Conservation (phyloP, 164 flowering plant species). For the Cinnamomum chago region DNA sequence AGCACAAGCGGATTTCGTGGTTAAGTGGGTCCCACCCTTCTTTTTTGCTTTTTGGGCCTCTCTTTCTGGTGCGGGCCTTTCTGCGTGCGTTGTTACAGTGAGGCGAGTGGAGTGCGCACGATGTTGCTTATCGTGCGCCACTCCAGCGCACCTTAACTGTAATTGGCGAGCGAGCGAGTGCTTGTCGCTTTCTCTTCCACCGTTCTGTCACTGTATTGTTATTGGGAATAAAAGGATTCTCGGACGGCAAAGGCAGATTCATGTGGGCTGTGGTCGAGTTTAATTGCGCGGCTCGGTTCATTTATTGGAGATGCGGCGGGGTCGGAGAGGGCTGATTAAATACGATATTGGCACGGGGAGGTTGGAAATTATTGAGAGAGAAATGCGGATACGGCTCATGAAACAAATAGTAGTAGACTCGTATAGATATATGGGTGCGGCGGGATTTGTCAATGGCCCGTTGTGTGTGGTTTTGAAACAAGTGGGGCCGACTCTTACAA, state of each 20-base stretch:
- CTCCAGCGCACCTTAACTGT: neutral
- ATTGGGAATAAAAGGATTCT: neutral
- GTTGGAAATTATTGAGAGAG: no score
- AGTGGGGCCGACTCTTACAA: no score
- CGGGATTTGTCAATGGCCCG: no score
- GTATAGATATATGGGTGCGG: no score
- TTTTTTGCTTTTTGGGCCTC: neutral
- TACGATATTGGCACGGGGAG: no score
- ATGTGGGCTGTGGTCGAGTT: neutral
- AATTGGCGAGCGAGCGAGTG: no score
- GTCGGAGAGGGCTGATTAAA: no score
- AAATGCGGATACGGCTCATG: no score
- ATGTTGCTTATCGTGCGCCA: neutral
- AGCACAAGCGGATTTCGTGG: constrained; percentile 1
- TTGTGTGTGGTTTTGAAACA: no score
- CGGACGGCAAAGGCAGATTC: neutral
- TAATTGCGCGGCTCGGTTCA: neutral
- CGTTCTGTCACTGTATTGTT: neutral
- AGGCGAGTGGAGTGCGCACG: neutral
- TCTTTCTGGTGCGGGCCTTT: no score
- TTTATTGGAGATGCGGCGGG: neutral
- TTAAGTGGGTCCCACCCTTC: neutral
- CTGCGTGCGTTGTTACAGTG: neutral
- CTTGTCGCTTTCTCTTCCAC: neutral
- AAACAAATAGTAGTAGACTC: no score